Conservation (phyloP, 1,284 basidiomycete species). For the Rhodofomes roseus region DNA sequence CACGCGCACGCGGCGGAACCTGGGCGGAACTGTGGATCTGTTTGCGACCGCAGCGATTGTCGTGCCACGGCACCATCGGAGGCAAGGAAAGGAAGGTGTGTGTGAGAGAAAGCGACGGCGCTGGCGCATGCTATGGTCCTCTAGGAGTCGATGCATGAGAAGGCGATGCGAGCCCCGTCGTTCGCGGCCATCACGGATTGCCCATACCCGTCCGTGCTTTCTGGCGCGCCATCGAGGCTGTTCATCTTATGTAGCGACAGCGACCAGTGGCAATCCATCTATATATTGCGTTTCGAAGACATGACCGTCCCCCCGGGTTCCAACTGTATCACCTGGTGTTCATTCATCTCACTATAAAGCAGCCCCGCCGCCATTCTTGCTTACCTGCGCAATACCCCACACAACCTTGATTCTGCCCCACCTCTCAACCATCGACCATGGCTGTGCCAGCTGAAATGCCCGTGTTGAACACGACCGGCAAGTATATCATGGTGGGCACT, state of each 20-base stretch:
- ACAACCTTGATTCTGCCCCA: neutral
- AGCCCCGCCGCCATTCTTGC: too few relatives aligned
- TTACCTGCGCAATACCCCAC: too few relatives aligned
- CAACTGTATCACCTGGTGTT: too few relatives aligned
- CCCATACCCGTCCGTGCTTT: neutral
- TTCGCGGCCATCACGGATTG: neutral
- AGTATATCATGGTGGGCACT: conserved; percentile 29
- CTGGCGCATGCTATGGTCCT: neutral
- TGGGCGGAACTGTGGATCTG: neutral
- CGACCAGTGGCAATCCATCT: neutral
- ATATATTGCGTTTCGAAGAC: neutral
- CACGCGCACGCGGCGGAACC: too few relatives aligned
- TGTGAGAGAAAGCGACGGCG: neutral
- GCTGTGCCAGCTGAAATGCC: conserved; percentile 49
- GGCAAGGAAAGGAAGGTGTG: too few relatives aligned
- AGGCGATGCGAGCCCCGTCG: neutral
- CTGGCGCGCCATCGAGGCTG: neutral
- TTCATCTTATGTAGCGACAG: neutral
- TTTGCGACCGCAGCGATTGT: neutral
- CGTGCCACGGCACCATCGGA: neutral
- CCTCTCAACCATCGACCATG: conserved; percentile 29
- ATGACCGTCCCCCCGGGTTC: neutral
- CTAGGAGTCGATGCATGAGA: neutral
- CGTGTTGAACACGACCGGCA: conserved; percentile 43
- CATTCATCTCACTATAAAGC: neutral